Evolutionary conservation across 805 yeast genomes (phyloP).

Genomic region (Citeromyces nyonsensis): DNA sequence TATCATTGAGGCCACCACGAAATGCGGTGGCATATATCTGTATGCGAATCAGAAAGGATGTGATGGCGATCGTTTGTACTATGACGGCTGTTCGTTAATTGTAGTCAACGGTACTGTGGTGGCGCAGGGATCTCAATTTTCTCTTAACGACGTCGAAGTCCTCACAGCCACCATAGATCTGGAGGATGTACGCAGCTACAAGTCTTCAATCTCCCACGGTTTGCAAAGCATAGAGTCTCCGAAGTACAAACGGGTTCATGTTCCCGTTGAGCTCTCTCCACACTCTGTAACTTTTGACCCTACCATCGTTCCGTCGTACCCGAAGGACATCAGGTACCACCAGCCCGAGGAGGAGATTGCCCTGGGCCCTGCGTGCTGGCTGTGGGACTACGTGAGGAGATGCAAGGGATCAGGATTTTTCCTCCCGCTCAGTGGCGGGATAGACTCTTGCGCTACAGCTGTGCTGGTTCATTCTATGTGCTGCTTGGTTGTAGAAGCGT

Average conservation of each 20-base stretch:
- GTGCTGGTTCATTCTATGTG: conserved; percentile 93
- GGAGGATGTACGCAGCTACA: conserved; percentile 77
- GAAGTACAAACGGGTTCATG: conserved; percentile 37
- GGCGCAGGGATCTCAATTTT: conserved; percentile 89
- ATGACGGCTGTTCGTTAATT: conserved; percentile 94
- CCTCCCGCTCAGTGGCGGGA: conserved; percentile 92
- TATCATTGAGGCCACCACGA: conserved; percentile 83
- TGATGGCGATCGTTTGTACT: conserved; percentile 93
- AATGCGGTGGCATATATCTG: conserved; percentile 92
- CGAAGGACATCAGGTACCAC: conserved; percentile 43
- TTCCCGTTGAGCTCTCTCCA: conserved; percentile 56
- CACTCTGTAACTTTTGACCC: conserved; percentile 44
- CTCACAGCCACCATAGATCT: conserved; percentile 89
- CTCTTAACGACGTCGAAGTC: conserved; percentile 85
- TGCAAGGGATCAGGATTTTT: conserved; percentile 86
- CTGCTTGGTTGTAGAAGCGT: conserved; percentile 61
- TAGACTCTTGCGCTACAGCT: conserved; percentile 96
- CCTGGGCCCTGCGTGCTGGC: conserved; percentile 97
- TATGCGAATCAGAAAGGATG: conserved; percentile 96
- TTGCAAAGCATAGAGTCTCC: conserved; percentile 39
- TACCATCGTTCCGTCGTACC: conserved; percentile 36
- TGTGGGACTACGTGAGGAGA: conserved; percentile 94
- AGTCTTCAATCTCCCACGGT: conserved; percentile 62
- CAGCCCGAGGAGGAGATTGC: conserved; percentile 94
- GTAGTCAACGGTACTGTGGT: conserved; percentile 84